Evolutionary conservation across 805 yeast species (phyloP), one percentile per base, ranked within the genome.

Genomic region (Tetrapisispora namnaoensis): DNA sequence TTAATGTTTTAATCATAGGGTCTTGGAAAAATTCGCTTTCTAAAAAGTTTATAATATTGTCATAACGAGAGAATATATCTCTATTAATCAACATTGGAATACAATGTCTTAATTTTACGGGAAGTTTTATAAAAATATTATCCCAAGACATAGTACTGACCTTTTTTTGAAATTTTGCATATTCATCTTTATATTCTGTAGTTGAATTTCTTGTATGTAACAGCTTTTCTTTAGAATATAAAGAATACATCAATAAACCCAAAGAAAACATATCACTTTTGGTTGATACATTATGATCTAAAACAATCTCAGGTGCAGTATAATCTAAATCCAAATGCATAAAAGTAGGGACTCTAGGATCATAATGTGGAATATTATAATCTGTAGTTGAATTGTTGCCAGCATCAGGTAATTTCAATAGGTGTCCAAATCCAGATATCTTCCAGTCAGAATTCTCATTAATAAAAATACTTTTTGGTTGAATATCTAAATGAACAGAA

Each of bases 391-490:
- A 18, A 20, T 42, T 42, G 16, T 75, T 77, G 41, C 65, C 55
- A 70, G 86, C 59, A 71, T 77, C 63, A 69, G 76, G 59, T 69
- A 77, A 53, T 45, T 69, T 70, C 4, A 63, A 53, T 45, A 77
- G 67, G 46, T 77, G 71, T 0, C 72, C 82, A 51, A 93, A 74
- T 0, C 97, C 97, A 7, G 85, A 76, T 2, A 93, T 63, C 63
- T 91, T 93, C 98, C 99, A 93, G 67, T 93, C 98, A 4, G 95
- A 90, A 55, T 81, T 84, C 37, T 80, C 83, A 55, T 85, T 90
- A 18, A 91, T 76, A 49, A 84, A 77, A 1, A 93, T 73, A 0
- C 95, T 78, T 9, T 76, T 70, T 1, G 99, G 99, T 53, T 81
- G 81, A 34, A 93, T 55, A 54, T 88, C 86, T 54, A 86, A 63